These are phyloP conservation scores for Moesziomyces aphidis DNA, from an alignment of 1,284 basidiomycete species.

Conservation along the genomic window DNA sequence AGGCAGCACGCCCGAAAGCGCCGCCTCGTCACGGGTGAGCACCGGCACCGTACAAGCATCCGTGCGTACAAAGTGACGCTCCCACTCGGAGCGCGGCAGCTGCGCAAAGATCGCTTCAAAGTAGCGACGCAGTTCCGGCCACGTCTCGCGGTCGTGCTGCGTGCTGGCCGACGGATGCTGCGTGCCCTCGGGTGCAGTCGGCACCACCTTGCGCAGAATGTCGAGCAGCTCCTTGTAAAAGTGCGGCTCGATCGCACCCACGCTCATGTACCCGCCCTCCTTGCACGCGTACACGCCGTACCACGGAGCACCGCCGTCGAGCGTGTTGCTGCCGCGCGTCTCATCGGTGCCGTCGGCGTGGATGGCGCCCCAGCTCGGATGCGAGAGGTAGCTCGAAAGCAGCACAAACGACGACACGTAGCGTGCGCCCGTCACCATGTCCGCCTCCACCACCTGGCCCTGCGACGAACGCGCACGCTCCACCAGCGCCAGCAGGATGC, in stretches of 20 bases:
- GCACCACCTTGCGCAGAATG: conserved; percentile 41
- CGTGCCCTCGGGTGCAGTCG: conserved; percentile 26
- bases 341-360: conserved; percentile 71
- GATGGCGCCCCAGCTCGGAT: conserved; percentile 68
- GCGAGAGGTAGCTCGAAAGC: conserved; percentile 69
- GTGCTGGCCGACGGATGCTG: conserved; percentile 71
- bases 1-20: conserved; percentile 42
- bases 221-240: conserved; percentile 50
- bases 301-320: conserved; percentile 84
- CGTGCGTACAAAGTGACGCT: conserved; percentile 76
- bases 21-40: conserved; percentile 69
- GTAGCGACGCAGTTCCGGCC: conserved; percentile 75
- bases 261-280: conserved; percentile 80
- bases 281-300: conserved; percentile 80
- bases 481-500: conserved; percentile 80
- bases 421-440: conserved; percentile 85
- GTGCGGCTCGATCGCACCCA: conserved; percentile 66
- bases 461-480: conserved; percentile 74
- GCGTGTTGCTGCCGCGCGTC: conserved; percentile 70
- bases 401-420: conserved; percentile 81
- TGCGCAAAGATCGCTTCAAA: conserved; percentile 76
- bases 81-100: conserved; percentile 78
- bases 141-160: conserved; percentile 73
- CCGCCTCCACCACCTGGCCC: conserved; percentile 80
- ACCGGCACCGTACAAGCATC: conserved; percentile 83